Conservation (phyloP, 495 filamentous ascomycete genomes). For the Clohesyomyces aquaticus region DNA sequence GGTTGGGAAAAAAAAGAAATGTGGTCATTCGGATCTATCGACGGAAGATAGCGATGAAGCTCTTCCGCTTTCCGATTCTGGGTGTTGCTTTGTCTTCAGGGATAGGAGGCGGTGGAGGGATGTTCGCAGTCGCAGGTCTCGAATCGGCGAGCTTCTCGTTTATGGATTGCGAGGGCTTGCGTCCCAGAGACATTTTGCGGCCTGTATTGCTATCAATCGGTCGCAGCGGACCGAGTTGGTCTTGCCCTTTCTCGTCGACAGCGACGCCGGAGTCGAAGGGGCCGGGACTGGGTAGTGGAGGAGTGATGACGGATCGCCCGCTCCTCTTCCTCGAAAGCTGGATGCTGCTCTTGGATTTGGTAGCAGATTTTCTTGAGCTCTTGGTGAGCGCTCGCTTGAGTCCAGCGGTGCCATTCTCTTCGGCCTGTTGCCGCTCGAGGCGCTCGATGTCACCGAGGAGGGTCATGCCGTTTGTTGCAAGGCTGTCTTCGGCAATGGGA, state of each 20-base stretch:
- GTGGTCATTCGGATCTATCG: no score
- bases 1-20: no score
- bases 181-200: conserved; percentile 5
- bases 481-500: conserved; percentile 67
- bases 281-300: conserved; percentile 32
- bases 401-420: conserved; percentile 44
- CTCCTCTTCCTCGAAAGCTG: conserved; percentile 29
- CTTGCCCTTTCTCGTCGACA: conserved; percentile 13
- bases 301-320: conserved; percentile 6
- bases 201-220: conserved; percentile 2
- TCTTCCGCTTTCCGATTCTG: conserved; percentile 40
- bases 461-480: conserved; percentile 72
- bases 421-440: conserved; percentile 52
- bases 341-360: conserved; percentile 34
- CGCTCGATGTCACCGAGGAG: conserved; percentile 69
- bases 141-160: no score
- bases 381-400: conserved; percentile 36
- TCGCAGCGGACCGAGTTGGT: conserved; percentile 9
- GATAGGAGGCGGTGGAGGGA: conserved; percentile 31
- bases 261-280: conserved; percentile 34
- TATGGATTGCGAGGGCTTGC: conserved; percentile 6
- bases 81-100: conserved; percentile 20
- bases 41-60: conserved; percentile 38
- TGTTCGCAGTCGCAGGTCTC: background rate
- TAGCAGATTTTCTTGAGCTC: conserved; percentile 26